Evolutionary conservation across 306 rosid species (phyloP).

Genomic region (Quercus suber): DNA sequence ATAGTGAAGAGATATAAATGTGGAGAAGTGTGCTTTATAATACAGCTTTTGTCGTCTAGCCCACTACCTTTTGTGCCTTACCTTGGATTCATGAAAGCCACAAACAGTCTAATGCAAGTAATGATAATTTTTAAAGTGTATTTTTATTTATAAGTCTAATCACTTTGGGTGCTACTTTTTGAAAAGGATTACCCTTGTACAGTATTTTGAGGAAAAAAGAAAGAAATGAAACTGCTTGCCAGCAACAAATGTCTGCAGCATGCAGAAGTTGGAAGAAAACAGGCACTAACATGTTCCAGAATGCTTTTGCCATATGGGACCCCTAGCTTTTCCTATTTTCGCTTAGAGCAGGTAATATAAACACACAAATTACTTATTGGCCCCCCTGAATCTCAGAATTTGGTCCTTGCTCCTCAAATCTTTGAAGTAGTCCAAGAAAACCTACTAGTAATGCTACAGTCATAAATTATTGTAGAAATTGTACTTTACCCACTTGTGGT

Average conservation of each 20-base stretch:
- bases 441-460: rapidly evolving
- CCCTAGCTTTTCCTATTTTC: neutral
- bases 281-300: neutral
- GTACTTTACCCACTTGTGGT: too few species aligned
- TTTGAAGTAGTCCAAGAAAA: too few species aligned
- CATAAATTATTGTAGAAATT: too few species aligned
- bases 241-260: neutral
- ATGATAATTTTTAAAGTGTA: conserved; percentile 12
- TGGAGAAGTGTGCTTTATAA: neutral
- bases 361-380: too few species aligned
- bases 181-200: conserved; percentile 40
- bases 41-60: neutral
- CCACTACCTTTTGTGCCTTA: conserved; percentile 39
- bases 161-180: conserved; percentile 21
- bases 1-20: neutral
- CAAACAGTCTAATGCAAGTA: conserved; percentile 3
- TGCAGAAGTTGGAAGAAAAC: conserved; percentile 14
- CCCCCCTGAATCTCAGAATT: too few species aligned
- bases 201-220: neutral
- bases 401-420: too few species aligned
- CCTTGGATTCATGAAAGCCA: conserved; percentile 38
- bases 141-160: conserved; percentile 18
- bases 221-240: conserved; percentile 25
- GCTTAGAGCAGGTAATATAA: too few species aligned
- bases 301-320: too few species aligned